Base-by-base conservation (phyloP, 768 basidiomycete species). In the Paxillus involutus region DNA sequence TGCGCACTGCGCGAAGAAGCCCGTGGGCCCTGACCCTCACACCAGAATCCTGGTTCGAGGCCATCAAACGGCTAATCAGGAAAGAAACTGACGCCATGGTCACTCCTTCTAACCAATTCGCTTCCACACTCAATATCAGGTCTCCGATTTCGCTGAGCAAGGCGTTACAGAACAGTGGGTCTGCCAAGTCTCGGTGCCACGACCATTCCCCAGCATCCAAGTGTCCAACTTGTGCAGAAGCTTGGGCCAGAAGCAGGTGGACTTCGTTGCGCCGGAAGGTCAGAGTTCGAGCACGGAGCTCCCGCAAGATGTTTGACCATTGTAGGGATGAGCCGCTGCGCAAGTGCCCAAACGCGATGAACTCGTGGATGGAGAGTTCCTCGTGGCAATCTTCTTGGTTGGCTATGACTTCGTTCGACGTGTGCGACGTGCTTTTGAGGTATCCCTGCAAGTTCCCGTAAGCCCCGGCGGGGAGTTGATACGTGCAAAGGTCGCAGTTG, bases 381-480 rank as follows among this genome's bases (percentile, higher is more conserved):
- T 44, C 30, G 44, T 29, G 26, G 11, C 44, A 44, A 32, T 44
- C 56, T 1, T 62, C 59, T 57, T 82, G 80, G n/a, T 63, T 58
- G 59, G 75, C 75, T 14, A 83, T 53, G 47, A 76, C 56, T 17
- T 63, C 53, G 39, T 82, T 82, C 6, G 76, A 61, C 0, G 73
- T 71, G 43, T 77, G 75, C 12, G 55, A 60, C 6, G 76, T 76
- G 1, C 53, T 45, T 11, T 55, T 32, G 9, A 79, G 58, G n/a
- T 75, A 72, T 53, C 63, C 69, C 49, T 76, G 72, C 10, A 81
- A 54, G 3, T 49, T 49, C 1, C 36, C 14, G 49, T 82, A 82
- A 1, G 63, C 57, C 1, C 68, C 70, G 2, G 24, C 8, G 1
- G 61, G 69, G 3, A 80, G 61, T 35, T 57, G 43, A 44, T 74